Conservation (phyloP, 139 green algal species). For the Volvox reticuliferus region DNA sequence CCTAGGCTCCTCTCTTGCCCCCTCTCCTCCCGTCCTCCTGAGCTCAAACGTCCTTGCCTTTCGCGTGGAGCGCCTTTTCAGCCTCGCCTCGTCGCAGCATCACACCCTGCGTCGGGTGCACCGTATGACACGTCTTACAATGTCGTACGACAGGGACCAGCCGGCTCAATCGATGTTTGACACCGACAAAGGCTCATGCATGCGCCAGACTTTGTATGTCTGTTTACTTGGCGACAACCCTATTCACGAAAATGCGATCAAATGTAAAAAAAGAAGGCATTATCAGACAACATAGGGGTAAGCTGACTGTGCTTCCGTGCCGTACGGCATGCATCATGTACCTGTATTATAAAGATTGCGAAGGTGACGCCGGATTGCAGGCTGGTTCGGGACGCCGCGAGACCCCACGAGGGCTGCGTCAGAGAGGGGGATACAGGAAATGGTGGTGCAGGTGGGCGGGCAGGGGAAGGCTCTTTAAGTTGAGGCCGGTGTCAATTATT, state of each 20-base stretch:
- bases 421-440: no score
- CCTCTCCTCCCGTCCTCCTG: not conserved
- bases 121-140: no score
- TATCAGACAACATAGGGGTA: no score
- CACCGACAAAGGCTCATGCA: not conserved
- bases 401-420: constrained; percentile 28
- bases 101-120: constrained; percentile 33
- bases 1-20: not conserved
- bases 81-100: constrained; percentile 55
- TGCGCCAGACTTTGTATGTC: not conserved
- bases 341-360: constrained; percentile 57
- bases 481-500: no score
- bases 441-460: no score
- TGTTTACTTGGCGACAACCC: no score
- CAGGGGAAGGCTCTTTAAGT: no score
- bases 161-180: no score
- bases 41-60: constrained; percentile 7
- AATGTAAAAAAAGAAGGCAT: no score
- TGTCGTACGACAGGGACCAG: no score
- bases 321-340: not conserved
- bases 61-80: constrained; percentile 50
- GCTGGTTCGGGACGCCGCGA: constrained; percentile 35
- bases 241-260: no score
- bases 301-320: no score
- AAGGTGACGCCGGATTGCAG: constrained; percentile 52